Conservation (phyloP, 208 protist species). For the Acanthamoeba royreba region DNA sequence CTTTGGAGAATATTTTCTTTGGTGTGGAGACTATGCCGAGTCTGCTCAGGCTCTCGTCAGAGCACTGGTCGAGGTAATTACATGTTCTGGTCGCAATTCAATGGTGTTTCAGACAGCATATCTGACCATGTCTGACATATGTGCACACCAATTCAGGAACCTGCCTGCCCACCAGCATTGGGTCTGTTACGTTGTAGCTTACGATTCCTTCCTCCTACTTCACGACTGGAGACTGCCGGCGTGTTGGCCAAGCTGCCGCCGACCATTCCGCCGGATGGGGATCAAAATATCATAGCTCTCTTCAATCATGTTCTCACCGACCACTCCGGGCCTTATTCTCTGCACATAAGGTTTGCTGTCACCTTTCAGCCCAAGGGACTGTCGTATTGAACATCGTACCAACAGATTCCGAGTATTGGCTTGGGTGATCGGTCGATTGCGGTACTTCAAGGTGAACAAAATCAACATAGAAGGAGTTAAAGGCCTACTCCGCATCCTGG, state of each 20-base stretch:
- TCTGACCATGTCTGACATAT: background rate
- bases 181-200: slow-evolving; percentile 11
- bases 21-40: slow-evolving; percentile 35
- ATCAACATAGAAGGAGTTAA: slow-evolving; percentile 1
- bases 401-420: slow-evolving; percentile 21
- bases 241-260: slow-evolving; percentile 38
- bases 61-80: background rate
- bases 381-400: background rate
- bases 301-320: slow-evolving; percentile 23
- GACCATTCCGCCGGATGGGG: background rate
- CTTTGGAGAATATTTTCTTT: slow-evolving; percentile 42
- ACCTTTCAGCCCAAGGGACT: background rate
- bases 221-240: background rate
- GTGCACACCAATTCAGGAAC: background rate
- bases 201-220: background rate
- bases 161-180: slow-evolving; percentile 11
- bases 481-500: background rate
- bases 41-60: slow-evolving; percentile 11
- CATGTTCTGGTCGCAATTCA: background rate
- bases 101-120: too few species aligned
- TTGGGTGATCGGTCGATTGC: slow-evolving; percentile 28
- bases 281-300: slow-evolving; percentile 3
- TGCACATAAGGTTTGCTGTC: slow-evolving; percentile 41
- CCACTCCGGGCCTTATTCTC: background rate
- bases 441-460: slow-evolving; percentile 34